Base-by-base conservation (phyloP, 2,329 filamentous ascomycete genomes). In the Nigrospora osmanthi region DNA sequence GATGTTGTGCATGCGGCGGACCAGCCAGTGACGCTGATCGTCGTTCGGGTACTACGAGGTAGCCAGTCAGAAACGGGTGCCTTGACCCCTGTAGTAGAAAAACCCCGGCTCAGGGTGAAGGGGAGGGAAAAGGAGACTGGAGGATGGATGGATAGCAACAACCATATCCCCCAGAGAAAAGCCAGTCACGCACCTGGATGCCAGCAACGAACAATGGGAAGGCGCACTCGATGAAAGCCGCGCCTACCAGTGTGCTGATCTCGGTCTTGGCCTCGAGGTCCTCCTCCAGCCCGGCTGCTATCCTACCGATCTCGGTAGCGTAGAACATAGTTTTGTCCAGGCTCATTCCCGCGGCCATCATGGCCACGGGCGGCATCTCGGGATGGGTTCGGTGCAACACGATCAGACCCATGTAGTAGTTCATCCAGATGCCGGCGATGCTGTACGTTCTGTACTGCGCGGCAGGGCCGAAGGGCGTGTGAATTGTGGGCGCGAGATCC, bases 131-230 rank as follows among this genome's bases (percentile, higher is more conserved):
- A 6, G 5, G 23, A 7, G 7, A 28, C 23, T 7, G 23, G 23
- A 10, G 9, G 7, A 28, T 28, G 5, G 23, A 10, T 7, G 10
- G 23, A 10, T 10, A 6, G 23, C 10, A 28, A 28, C 23, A 28
- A 23, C 19, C 19, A 4, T 6, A 4, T 28, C 23, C 23, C 23
- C 23, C 9, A 2, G 5, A 2, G 23, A 7, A 7, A 28, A 28
- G 7, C 4, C 4, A 28, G 10, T 7, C 9, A 34, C 28, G 54
- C 65, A 83, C 80, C 70, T 83, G 80, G 11, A 97, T 80, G 4
- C 80, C 91, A 1, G 89, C 85, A 49, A 96, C 89, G 66, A 97
- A 96, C 2, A 95, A 70, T 5, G 84, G 81, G 56, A 96, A 85
- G 4, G 81, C 82, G 54, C 81, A 80, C 64, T 97, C 91, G 47